phyloP scores from a whole-genome alignment of 805 yeast genomes.

The Nakazawaea ambrosiae region DNA sequence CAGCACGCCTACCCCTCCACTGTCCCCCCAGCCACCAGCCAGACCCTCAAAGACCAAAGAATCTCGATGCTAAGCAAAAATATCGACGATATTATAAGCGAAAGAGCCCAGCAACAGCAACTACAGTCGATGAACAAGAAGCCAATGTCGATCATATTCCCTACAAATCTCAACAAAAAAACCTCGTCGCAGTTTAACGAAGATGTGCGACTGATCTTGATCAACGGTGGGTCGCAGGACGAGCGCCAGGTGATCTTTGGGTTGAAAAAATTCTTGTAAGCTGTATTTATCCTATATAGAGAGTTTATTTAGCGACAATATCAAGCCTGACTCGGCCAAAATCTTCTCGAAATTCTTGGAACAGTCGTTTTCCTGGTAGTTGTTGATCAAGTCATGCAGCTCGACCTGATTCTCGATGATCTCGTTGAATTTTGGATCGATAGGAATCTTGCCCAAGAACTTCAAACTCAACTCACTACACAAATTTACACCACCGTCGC shows the following conservation, averaged over 20 bases:
- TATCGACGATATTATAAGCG: conserved; percentile 9
- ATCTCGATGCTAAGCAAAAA: conserved; percentile 7
- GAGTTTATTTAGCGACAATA: conserved; percentile 1
- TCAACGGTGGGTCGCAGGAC: conserved; percentile 1
- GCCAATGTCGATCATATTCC: conserved; percentile 7
- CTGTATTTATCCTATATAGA: background rate
- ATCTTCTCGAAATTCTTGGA: conserved; percentile 39
- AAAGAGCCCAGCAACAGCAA: conserved; percentile 18
- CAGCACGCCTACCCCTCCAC: too few relatives aligned
- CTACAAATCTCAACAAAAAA: conserved; percentile 4
- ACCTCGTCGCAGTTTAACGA: conserved; percentile 6
- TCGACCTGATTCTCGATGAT: conserved; percentile 66
- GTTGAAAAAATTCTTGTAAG: conserved; percentile 4
- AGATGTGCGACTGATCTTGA: conserved; percentile 9
- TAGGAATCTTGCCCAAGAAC: conserved; percentile 84
- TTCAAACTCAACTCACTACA: conserved; percentile 57
- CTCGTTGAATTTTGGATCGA: conserved; percentile 87
- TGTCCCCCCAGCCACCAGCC: too few relatives aligned
- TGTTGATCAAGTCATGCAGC: conserved; percentile 25
- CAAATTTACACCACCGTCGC: conserved; percentile 81
- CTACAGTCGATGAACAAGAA: conserved; percentile 12
- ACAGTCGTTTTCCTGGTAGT: conserved; percentile 30
- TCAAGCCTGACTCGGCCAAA: conserved; percentile 17
- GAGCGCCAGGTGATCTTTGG: conserved; percentile 6
- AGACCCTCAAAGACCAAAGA: conserved; percentile 4